A percentile compares a stretch with the other conserved stretches of the same genome.
Evolutionary conservation across 208 protist genomes (phyloP).

Genomic region (Crithidia bombi): DNA sequence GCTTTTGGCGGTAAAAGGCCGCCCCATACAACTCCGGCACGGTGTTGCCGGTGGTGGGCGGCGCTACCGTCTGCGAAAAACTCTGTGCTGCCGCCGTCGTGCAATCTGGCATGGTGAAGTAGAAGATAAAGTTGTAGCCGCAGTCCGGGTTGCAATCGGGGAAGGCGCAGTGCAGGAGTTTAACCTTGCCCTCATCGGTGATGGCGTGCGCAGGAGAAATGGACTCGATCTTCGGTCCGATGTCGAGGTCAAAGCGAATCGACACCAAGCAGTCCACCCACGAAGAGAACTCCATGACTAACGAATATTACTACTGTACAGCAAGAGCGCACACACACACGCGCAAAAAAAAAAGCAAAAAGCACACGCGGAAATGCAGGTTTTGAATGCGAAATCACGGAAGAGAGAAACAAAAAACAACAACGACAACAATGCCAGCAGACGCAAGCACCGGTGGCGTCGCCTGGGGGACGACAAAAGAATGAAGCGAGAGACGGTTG

Average conservation of each 20-base stretch:
- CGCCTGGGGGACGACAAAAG: no score
- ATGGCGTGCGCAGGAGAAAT: constrained; percentile 63
- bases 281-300: constrained; percentile 35
- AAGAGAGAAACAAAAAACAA: neutral
- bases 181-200: constrained; percentile 51
- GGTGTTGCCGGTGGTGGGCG: constrained; percentile 28
- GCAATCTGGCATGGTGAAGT: constrained; percentile 77
- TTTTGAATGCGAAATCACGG: no score
- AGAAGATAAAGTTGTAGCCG: constrained; percentile 88
- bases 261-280: constrained; percentile 85
- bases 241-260: constrained; percentile 88
- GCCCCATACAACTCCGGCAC: constrained; percentile 68
- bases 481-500: no score
- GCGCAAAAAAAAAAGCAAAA: constrained; percentile 19
- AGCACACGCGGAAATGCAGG: neutral
- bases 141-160: constrained; percentile 87
- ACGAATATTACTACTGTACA: constrained; percentile 36
- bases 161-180: constrained; percentile 67
- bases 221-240: constrained; percentile 79
- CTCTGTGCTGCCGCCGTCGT: constrained; percentile 33
- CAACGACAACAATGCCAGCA: no score
- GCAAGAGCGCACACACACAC: constrained; percentile 17
- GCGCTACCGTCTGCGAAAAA: constrained; percentile 37
- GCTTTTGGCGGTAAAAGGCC: constrained; percentile 87
- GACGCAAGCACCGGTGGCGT: no score